phyloP scores from a whole-genome alignment of 2,329 filamentous ascomycete species.

The Cadophora sp. region DNA sequence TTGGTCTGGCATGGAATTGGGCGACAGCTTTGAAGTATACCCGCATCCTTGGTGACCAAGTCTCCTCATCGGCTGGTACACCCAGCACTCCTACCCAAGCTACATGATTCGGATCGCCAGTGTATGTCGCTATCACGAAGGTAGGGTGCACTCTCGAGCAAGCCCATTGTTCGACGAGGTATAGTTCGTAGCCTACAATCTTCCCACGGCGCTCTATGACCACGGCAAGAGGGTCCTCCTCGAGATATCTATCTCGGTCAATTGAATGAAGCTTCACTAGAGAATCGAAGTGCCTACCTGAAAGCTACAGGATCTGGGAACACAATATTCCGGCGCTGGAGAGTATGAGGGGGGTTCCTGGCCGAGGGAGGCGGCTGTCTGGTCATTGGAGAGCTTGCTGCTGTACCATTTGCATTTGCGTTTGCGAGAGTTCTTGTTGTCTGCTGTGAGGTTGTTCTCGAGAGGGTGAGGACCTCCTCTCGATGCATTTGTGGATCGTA shows the following conservation, averaged over 20 bases:
- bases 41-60: conserved; percentile 80
- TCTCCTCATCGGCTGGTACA: conserved; percentile 78
- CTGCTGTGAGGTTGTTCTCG: conserved; percentile 39
- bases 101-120: conserved; percentile 80
- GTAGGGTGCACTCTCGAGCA: conserved; percentile 91
- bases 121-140: conserved; percentile 91
- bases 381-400: conserved; percentile 28
- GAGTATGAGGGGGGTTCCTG: conserved; percentile 36
- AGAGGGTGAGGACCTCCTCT: conserved; percentile 41
- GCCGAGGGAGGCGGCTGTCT: conserved; percentile 24
- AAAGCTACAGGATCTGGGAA: conserved; percentile 72
- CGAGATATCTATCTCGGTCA: conserved; percentile 68
- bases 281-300: conserved; percentile 44
- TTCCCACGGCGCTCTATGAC: conserved; percentile 75
- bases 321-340: conserved; percentile 62
- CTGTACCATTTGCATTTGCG: conserved; percentile 28
- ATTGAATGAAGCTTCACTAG: neutral
- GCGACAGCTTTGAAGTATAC: conserved; percentile 87
- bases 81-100: conserved; percentile 82
- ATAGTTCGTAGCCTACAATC: conserved; percentile 87
- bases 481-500: conserved; percentile 44
- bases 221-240: conserved; percentile 79
- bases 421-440: conserved; percentile 23
- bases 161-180: conserved; percentile 97
- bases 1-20: conserved; percentile 83